Evolutionary conservation across 306 rosid genomes (phyloP).

Genomic region (Abrus pulchellus): DNA sequence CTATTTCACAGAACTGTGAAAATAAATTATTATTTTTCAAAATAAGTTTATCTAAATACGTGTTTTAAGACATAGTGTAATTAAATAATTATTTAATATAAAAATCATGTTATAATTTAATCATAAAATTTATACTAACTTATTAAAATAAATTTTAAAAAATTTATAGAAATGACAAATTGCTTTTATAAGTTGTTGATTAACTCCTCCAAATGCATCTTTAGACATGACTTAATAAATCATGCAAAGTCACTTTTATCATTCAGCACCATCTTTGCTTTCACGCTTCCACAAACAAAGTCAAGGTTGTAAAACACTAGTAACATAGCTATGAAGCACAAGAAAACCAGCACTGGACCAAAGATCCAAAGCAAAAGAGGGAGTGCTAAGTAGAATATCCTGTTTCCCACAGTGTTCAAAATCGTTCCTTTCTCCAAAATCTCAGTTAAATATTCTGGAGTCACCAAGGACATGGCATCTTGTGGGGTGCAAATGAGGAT

Average conservation of each 20-base stretch:
- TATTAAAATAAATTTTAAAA: too few relatives aligned
- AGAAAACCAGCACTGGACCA: constrained; percentile 77
- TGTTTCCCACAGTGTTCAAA: constrained; percentile 78
- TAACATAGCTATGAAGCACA: constrained; percentile 67
- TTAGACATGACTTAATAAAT: background rate
- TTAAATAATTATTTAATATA: too few relatives aligned
- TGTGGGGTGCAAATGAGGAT: constrained; percentile 74
- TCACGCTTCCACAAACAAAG: constrained; percentile 50
- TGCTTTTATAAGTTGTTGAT: too few relatives aligned
- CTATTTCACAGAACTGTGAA: too few relatives aligned
- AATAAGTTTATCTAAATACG: too few relatives aligned
- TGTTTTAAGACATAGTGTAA: too few relatives aligned
- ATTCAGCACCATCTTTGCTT: constrained; percentile 24
- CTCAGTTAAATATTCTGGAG: constrained; percentile 64
- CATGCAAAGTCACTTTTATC: constrained; percentile 42
- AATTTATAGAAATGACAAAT: too few relatives aligned
- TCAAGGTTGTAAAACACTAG: constrained; percentile 79
- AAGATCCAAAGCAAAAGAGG: constrained; percentile 86
- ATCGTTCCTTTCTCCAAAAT: constrained; percentile 69
- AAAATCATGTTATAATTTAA: too few relatives aligned
- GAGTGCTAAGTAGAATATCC: constrained; percentile 75
- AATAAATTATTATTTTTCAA: too few relatives aligned
- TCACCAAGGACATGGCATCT: constrained; percentile 55
- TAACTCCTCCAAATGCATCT: background rate
- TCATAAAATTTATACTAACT: too few relatives aligned